Base-by-base conservation (phyloP, 108 stramenopile genomes). In the Pseudonitzschia pungens region DNA sequence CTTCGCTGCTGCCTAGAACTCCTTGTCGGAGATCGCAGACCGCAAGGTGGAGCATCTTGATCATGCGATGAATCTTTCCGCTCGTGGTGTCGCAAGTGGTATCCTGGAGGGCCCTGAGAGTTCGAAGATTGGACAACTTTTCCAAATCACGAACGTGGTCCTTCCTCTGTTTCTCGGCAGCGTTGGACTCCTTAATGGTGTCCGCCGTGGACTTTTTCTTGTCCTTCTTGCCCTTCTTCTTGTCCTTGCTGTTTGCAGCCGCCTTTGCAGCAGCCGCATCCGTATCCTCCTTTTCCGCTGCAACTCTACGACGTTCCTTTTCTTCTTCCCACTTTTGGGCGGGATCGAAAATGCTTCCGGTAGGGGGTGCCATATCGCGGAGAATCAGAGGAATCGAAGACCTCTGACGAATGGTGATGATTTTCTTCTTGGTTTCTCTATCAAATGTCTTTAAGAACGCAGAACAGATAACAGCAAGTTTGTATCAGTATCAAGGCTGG, bases 31-130 rank as follows among this genome's bases (percentile, higher is more conserved):
- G 77, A 70, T 89, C 90, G 27, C 72, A 87, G 26, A 92, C 87
- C 9, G 91, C 88, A 31, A 92, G 70, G 67, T 95, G 87, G 33
- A 97, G 92, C 92, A 97, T 96, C 84, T 97, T 96, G 79, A 98
- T 78, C 94, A 98, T 95, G 79, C 96, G 95, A 63, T 93, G 89
- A 64, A 98, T 95, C 77, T 93, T 92, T 69, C 97, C 97, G 36
- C 88, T 71, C 26, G 83, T 82, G 70, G 97, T 97, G 65, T 93
- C 93, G 69, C 94, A 93, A 64, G 81, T 81, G 21, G 96, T 93
- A 56, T 91, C 91, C 77, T 96, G 95, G 29, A 97, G 87, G 53
- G 85, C 81, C 79, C 92, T 89, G 33, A 96, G 80, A 24, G 91
- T 96, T 41, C 83, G 75, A 51, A 96, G 87, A 74, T 95, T 97